phyloP scores from a whole-genome alignment of 371 early-diverging fungal genomes.

The Mortierella sp. region DNA sequence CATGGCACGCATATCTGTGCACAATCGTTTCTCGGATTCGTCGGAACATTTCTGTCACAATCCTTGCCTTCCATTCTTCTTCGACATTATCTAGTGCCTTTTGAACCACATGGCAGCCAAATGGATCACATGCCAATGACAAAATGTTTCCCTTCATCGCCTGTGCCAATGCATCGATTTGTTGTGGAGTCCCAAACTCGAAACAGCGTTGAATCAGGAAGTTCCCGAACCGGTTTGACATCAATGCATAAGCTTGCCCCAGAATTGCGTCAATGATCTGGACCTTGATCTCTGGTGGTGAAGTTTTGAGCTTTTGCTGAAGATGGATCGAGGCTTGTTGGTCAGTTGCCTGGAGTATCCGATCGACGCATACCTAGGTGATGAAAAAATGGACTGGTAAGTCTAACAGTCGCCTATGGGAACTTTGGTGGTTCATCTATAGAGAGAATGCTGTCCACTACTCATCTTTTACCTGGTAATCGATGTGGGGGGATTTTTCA shows the following conservation, averaged over 20 bases:
- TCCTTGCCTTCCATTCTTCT: slow-evolving; percentile 63
- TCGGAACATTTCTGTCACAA: slow-evolving; percentile 72
- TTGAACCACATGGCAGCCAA: slow-evolving; percentile 86
- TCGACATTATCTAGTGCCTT: slow-evolving; percentile 76
- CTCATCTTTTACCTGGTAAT: slow-evolving; percentile 38
- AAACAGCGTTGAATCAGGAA: slow-evolving; percentile 80
- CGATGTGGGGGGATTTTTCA: slow-evolving; percentile 45
- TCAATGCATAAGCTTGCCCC: slow-evolving; percentile 65
- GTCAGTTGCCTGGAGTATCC: slow-evolving; percentile 77
- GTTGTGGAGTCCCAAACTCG: slow-evolving; percentile 71
- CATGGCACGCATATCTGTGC: slow-evolving; percentile 83
- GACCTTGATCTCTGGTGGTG: slow-evolving; percentile 61
- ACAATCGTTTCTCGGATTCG: slow-evolving; percentile 76
- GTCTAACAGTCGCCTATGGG: too few relatives aligned
- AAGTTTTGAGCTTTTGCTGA: slow-evolving; percentile 77
- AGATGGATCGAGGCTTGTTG: slow-evolving; percentile 81
- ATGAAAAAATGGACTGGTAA: background rate
- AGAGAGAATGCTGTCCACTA: background rate
- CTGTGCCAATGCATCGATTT: slow-evolving; percentile 63
- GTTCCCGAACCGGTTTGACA: slow-evolving; percentile 84
- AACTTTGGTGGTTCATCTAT: background rate
- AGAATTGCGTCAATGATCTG: slow-evolving; percentile 70
- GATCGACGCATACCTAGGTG: slow-evolving; percentile 60
- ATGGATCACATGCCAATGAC: slow-evolving; percentile 75
- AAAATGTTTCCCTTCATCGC: slow-evolving; percentile 74